Percentiles rank a stretch among this genome's conserved stretches.
Conservation (phyloP, 108 stramenopile species). For the Stephanodiscus triporus region DNA sequence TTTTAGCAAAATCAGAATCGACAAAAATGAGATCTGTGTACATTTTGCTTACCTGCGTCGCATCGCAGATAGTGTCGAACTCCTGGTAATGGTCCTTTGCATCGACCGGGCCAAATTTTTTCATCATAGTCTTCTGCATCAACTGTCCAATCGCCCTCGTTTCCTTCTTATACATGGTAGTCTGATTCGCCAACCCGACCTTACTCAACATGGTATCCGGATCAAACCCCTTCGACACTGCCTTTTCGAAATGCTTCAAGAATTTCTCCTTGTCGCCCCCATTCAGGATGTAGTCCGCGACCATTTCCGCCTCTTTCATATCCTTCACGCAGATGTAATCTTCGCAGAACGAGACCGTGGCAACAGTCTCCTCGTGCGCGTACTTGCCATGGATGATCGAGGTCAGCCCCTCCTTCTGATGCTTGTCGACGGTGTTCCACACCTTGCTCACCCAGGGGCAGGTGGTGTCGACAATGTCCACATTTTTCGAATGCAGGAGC, state of each 20-base stretch:
- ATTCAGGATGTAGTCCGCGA: constrained; percentile 91
- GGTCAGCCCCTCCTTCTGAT: constrained; percentile 85
- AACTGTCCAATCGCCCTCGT: constrained; percentile 94
- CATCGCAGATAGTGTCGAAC: constrained; percentile 98
- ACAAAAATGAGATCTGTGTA: background rate
- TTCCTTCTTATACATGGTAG: constrained; percentile 99
- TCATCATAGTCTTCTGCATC: constrained; percentile 91
- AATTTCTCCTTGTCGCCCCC: constrained; percentile 92
- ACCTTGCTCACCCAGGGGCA: constrained; percentile 99
- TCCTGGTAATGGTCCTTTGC: constrained; percentile 87
- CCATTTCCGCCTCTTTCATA: constrained; percentile 95
- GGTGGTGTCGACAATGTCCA: constrained; percentile 95
- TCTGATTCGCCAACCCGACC: constrained; percentile 97
- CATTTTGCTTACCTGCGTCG: constrained; percentile 83
- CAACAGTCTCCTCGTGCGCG: constrained; percentile 95
- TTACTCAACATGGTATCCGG: constrained; percentile 93
- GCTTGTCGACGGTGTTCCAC: constrained; percentile 95
- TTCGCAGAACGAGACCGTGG: constrained; percentile 91
- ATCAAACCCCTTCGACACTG: constrained; percentile 92
- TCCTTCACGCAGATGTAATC: constrained; percentile 95
- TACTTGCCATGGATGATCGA: constrained; percentile 96
- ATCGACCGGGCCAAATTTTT: constrained; percentile 86
- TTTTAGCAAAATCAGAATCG: background rate
- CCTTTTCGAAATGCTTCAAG: constrained; percentile 88
- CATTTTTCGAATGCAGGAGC: constrained; percentile 79